Evolutionary conservation across 1,284 basidiomycete genomes (phyloP), one percentile per base, ranked within the genome.

Genomic region (Sparassis latifolia): DNA sequence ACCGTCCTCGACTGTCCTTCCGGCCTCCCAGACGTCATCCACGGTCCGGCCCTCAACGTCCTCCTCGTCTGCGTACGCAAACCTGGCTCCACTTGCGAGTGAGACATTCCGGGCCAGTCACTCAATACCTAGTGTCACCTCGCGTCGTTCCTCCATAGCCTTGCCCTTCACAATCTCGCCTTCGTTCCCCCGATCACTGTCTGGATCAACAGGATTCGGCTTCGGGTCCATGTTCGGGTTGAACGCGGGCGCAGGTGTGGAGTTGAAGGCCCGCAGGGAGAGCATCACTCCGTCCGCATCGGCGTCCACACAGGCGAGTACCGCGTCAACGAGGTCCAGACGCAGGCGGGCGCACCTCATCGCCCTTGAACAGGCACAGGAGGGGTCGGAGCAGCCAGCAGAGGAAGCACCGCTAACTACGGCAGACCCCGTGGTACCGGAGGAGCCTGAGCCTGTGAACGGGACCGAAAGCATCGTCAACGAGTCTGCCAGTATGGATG

Each of bases 51-150:
- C 20, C 20, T 20, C 20, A 20, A 20, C 20, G 20, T 20, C 20
- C 20, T 20, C 20, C 20, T 20, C 10, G n/a, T 33, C 38, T 4
- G 27, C 38, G 4, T 54, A 58, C 41, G 53, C 51, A 35, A 49
- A 58, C 31, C 56, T 63, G 1, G 55, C 59, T 2, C 62, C 62
- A 2, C 58, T 63, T n/a, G 62, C 63, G 3, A 62, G 59, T 47
- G 54, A 61, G 33, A 55, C 56, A 12, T 63, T 64, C 56, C 57
- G 58, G 28, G 56, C 52, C 27, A 59, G 54, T 50, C 47, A 60
- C 46, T 60, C 63, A 2, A 62, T 62, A 52, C 52, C 53, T 47
- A 51, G 53, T 38, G 33, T 54, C 10, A 30, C 50, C 10, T 52
- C 54, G 10, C 49, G 43, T 5, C 39, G 32, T 28, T 43, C 30